phyloP scores from a whole-genome alignment of 2,329 filamentous ascomycete genomes.

The Colletotrichum ledebouriae region DNA sequence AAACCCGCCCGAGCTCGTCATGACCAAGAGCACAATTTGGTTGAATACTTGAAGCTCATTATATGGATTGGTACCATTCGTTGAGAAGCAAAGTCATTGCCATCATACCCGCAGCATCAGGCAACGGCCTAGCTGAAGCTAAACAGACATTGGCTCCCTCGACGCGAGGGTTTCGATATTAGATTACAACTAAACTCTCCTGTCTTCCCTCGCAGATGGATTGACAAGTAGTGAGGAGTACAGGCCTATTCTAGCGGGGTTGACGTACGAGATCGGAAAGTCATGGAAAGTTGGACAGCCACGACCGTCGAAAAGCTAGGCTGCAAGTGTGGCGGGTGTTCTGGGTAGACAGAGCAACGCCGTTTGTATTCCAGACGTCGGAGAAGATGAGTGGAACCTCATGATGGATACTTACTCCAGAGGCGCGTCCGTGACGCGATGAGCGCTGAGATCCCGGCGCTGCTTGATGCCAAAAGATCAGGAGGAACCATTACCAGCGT shows the following conservation, averaged over 20 bases:
- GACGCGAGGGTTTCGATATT: slow-evolving; percentile 62
- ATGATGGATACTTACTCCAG: slow-evolving; percentile 59
- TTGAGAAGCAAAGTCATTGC: slow-evolving; percentile 52
- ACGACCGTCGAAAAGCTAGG: slow-evolving; percentile 53
- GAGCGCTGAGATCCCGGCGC: slow-evolving; percentile 59
- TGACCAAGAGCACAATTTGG: too few species aligned
- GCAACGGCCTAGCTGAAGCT: slow-evolving; percentile 64
- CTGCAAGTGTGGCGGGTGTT: slow-evolving; percentile 55
- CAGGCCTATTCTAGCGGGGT: slow-evolving; percentile 20
- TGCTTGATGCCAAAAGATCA: slow-evolving; percentile 48
- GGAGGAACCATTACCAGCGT: slow-evolving; percentile 61
- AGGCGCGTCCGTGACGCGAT: slow-evolving; percentile 65
- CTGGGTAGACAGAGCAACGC: slow-evolving; percentile 38
- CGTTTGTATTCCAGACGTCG: slow-evolving; percentile 46
- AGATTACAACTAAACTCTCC: slow-evolving; percentile 56
- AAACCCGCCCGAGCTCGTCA: too few species aligned
- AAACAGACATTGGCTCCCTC: slow-evolving; percentile 54
- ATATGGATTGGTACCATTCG: neutral
- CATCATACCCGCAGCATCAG: slow-evolving; percentile 62
- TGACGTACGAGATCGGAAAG: slow-evolving; percentile 36
- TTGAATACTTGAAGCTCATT: too few species aligned
- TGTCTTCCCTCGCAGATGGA: slow-evolving; percentile 44
- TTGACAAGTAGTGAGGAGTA: slow-evolving; percentile 12
- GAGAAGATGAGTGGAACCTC: slow-evolving; percentile 57
- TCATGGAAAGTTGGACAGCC: slow-evolving; percentile 47